Percentiles rank a stretch among this genome's conserved stretches.
These are phyloP conservation scores for Vicia villosa DNA, from an alignment of 306 rosid species.

Conservation along the genomic window DNA sequence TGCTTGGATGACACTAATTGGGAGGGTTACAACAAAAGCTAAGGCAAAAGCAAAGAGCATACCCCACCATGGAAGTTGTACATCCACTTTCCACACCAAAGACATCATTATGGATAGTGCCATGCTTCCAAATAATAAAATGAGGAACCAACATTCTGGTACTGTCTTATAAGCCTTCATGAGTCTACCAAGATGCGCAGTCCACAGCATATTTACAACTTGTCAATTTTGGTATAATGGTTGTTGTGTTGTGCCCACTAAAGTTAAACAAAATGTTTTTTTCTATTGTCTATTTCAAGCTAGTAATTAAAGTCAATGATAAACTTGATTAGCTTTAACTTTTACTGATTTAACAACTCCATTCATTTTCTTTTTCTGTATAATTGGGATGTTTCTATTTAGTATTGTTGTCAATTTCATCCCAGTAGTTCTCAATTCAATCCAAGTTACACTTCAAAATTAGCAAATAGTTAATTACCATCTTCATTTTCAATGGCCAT, in stretches of 20 bases:
- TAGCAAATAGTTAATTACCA: too few relatives aligned
- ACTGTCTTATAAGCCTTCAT: too few relatives aligned
- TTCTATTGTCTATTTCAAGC: constrained; percentile 15
- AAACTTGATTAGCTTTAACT: constrained; percentile 33
- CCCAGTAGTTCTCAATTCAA: too few relatives aligned
- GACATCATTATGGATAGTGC: too few relatives aligned
- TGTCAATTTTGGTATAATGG: constrained; percentile 25
- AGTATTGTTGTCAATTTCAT: too few relatives aligned
- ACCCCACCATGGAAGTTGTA: too few relatives aligned
- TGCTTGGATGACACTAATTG: constrained; percentile 97
- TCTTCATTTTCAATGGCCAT: too few relatives aligned
- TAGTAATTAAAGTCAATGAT: constrained; percentile 32
- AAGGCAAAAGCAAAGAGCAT: too few relatives aligned
- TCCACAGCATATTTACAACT: constrained; percentile 31
- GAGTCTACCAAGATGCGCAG: constrained; percentile 46
- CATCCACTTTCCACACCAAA: too few relatives aligned
- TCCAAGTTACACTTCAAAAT: too few relatives aligned
- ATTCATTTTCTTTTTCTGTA: background rate
- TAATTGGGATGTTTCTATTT: background rate
- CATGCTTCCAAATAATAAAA: too few relatives aligned
- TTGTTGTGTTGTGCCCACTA: constrained; percentile 10
- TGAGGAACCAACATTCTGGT: too few relatives aligned
- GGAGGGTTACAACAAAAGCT: constrained; percentile 92
- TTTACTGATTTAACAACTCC: constrained; percentile 23
- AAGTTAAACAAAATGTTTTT: background rate